Base-by-base conservation (phyloP, 164 flowering plant genomes). In the Vitis riparia region DNA sequence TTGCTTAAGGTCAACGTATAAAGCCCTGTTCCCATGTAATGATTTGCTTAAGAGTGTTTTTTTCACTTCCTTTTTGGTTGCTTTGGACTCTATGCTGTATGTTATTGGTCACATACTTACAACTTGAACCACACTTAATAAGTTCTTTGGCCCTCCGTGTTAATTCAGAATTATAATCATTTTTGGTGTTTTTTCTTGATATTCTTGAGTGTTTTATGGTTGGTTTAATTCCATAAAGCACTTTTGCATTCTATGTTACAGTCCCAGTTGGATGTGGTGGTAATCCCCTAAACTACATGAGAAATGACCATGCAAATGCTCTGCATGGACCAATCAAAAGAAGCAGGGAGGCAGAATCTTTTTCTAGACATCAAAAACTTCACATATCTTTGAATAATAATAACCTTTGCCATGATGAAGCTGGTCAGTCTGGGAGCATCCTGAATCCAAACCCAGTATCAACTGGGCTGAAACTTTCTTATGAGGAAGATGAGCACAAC, bases 401-500 rank as follows among this genome's bases (percentile, higher is more conserved):
- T 67, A 79, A 70, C 64, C 44, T 76, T 11, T 76, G 27, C 68
- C 85, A 77, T 66, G 81, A 83, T 72, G 92, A 85, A 67, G 76
- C 79, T 68, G 88, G 85, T 29, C 78, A 71, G 7, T 71, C 80
- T 50, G 80, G 78, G 32, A 70, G 71, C 61, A 67, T 83, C 80
- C 69, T 80, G 49, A 87, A 86, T 55, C 81, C 72, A 13, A 87
- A 82, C 69, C 83, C 79, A 65, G 90, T 90, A 30, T 90, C 96
- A 49, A 90, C 90, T 67, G 96, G 96, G 12, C 76, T 88, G 68
- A 86, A 78, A 66, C 86, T 88, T 32, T 87, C 96, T 3, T 88
- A 77, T 71, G 90, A 86, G 56, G 96, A 90, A 59, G 94, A 89
- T 65, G 96, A 87, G 64, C 91, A 59, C 62, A 83, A 87, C 75